Percentiles rank a stretch among this genome's conserved stretches.
phyloP scores from a whole-genome alignment of 83 land plant species.

The Picea abies region DNA sequence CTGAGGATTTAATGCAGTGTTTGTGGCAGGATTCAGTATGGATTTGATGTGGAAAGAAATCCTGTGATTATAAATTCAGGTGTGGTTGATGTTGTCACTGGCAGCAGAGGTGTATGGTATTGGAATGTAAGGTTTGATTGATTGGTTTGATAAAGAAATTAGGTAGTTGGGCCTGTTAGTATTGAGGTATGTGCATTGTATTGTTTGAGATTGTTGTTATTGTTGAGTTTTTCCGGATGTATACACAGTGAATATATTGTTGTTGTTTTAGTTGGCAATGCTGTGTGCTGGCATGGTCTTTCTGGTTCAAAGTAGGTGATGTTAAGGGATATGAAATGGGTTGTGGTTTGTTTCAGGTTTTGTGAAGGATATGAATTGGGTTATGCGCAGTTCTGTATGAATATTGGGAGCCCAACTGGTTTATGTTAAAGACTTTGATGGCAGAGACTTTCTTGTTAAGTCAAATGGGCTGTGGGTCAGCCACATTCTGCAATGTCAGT shows the following conservation, averaged over 20 bases:
- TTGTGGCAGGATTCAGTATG: not conserved
- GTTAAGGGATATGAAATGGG: not conserved
- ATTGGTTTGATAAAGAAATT: not conserved
- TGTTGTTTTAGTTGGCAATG: not conserved
- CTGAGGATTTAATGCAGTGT: slow-evolving; percentile 8
- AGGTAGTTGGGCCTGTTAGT: not conserved
- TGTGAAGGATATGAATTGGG: not conserved
- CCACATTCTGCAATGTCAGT: not conserved
- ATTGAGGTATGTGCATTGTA: not conserved
- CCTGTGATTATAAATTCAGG: not conserved
- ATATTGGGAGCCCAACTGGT: too few relatives aligned
- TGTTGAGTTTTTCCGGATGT: not conserved
- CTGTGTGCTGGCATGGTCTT: not conserved
- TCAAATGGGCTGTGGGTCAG: not conserved
- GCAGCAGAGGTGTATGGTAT: not conserved
- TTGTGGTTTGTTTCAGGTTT: not conserved
- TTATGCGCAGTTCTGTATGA: too few relatives aligned
- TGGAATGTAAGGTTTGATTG: slow-evolving; percentile 10
- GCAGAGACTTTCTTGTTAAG: not conserved
- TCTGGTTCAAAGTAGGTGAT: not conserved
- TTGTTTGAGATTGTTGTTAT: not conserved
- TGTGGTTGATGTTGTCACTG: not conserved
- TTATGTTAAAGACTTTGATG: too few relatives aligned
- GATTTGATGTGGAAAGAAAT: not conserved
- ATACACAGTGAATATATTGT: slow-evolving; percentile 3